Percentiles rank a stretch among this genome's conserved stretches.
These are phyloP conservation scores for Pseudonectria foliicola DNA, from an alignment of 2,329 filamentous ascomycete species.

Conservation along the genomic window DNA sequence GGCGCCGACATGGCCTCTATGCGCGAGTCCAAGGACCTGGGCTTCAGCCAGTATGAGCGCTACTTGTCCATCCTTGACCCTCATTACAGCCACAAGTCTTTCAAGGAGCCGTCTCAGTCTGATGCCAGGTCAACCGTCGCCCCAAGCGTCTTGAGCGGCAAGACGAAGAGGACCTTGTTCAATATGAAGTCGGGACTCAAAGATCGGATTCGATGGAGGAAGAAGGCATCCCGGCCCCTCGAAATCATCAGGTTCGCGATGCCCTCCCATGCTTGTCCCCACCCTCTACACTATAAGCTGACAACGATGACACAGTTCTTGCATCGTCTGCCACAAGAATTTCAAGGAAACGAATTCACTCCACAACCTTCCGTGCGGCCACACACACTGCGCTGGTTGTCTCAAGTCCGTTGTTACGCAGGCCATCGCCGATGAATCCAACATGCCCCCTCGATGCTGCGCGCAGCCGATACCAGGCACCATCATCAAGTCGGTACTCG, in stretches of 20 bases:
- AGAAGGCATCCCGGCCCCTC: constrained; percentile 27
- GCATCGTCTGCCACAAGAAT: constrained; percentile 50
- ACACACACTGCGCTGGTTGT: constrained; percentile 51
- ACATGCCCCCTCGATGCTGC: constrained; percentile 57
- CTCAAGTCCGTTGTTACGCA: constrained; percentile 47
- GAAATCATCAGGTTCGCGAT: constrained; percentile 27
- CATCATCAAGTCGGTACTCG: constrained; percentile 42
- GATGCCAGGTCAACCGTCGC: constrained; percentile 17
- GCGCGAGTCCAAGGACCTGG: constrained; percentile 32
- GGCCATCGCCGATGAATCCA: constrained; percentile 48
- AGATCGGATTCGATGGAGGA: constrained; percentile 35
- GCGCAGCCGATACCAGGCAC: constrained; percentile 44
- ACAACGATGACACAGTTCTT: constrained; percentile 37
- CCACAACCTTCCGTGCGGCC: constrained; percentile 48
- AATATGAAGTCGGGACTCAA: constrained; percentile 39
- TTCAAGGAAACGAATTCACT: constrained; percentile 36
- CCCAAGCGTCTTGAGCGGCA: constrained; percentile 37
- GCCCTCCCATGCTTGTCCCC: background rate
- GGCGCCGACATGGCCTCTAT: constrained; percentile 18
- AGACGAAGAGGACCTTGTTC: constrained; percentile 38
- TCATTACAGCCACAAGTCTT: constrained; percentile 34
- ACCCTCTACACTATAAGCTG: constrained; percentile 8
- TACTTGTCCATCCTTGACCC: constrained; percentile 40
- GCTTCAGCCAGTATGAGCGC: constrained; percentile 45
- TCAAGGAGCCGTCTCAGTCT: constrained; percentile 25